A percentile compares a stretch with the other conserved stretches of the same genome.
These are phyloP conservation scores for Mercurialis annua DNA, from an alignment of 345 rosid genomes.

Conservation along the genomic window DNA sequence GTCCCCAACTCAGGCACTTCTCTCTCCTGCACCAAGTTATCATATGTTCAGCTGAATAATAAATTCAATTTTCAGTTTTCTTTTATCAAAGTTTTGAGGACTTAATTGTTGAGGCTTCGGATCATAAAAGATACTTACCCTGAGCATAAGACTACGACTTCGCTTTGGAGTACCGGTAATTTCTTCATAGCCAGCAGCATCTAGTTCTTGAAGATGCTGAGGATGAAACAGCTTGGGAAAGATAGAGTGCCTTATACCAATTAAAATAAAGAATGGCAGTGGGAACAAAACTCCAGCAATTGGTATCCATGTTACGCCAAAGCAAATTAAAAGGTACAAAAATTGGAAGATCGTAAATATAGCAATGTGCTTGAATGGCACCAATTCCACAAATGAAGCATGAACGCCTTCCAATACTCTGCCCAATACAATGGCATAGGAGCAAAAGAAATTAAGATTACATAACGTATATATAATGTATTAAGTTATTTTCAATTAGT, in stretches of 20 bases:
- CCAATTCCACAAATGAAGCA: slow-evolving; percentile 69
- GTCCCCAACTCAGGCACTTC: slow-evolving; percentile 19
- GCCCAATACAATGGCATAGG: slow-evolving; percentile 22
- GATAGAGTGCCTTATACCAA: slow-evolving; percentile 55
- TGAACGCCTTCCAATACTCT: slow-evolving; percentile 70
- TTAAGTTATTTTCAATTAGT: neutral
- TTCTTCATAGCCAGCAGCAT: slow-evolving; percentile 76
- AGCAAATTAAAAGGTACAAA: slow-evolving; percentile 55
- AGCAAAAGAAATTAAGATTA: slow-evolving; percentile 7
- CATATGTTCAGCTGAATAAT: slow-evolving; percentile 10
- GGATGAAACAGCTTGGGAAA: slow-evolving; percentile 64
- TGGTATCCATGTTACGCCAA: slow-evolving; percentile 81
- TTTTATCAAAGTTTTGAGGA: neutral
- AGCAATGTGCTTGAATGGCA: slow-evolving; percentile 60
- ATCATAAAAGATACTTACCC: slow-evolving; percentile 28
- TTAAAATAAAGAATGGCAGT: slow-evolving; percentile 66
- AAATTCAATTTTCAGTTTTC: neutral
- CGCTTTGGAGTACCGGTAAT: slow-evolving; percentile 48
- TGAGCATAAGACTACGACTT: slow-evolving; percentile 42
- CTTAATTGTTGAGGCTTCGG: neutral
- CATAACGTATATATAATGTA: neutral
- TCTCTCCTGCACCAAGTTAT: slow-evolving; percentile 34
- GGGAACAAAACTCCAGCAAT: slow-evolving; percentile 74
- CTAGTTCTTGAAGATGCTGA: slow-evolving; percentile 61
- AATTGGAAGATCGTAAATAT: slow-evolving; percentile 65